Percentiles rank a stretch among this genome's conserved stretches.
Conservation (phyloP, 2,329 filamentous ascomycete species). For the Intubia oerlemansii region DNA sequence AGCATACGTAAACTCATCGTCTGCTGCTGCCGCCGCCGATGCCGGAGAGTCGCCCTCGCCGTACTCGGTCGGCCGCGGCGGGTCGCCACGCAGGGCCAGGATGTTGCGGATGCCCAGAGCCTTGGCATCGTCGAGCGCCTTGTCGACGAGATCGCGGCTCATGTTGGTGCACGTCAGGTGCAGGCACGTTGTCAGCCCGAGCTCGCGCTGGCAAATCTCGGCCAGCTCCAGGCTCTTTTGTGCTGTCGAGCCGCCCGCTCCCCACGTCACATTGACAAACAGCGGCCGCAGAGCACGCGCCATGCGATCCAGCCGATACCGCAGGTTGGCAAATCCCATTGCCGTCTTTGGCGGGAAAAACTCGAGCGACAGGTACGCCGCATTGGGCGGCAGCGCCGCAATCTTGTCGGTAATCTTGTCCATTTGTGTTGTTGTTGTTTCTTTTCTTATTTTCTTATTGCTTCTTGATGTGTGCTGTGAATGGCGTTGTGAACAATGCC, state of each 20-base stretch:
- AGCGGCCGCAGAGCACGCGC: conserved; percentile 72
- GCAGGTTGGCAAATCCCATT: conserved; percentile 64
- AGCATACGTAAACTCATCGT: conserved; percentile 72
- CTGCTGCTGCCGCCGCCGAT: conserved; percentile 33
- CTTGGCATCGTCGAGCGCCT: conserved; percentile 78
- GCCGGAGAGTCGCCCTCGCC: conserved; percentile 19
- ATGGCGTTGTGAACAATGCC: no score
- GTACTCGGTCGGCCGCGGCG: conserved; percentile 78
- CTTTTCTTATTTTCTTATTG: no score
- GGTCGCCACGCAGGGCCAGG: conserved; percentile 75
- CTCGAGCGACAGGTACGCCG: conserved; percentile 85
- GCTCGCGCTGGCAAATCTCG: conserved; percentile 80
- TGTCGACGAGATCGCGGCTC: conserved; percentile 68
- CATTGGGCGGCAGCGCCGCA: conserved; percentile 61
- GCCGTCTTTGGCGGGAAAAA: conserved; percentile 98
- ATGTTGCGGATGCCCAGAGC: conserved; percentile 84
- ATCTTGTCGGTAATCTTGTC: conserved; percentile 93
- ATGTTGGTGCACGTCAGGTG: conserved; percentile 98
- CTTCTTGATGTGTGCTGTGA: no score
- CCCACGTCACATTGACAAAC: conserved; percentile 97
- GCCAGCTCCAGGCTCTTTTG: conserved; percentile 83
- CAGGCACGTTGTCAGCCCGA: conserved; percentile 83
- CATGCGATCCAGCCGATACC: conserved; percentile 88
- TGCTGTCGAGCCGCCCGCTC: conserved; percentile 80
- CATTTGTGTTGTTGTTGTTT: no score